These are phyloP conservation scores for Mycosphaerella arachidis DNA, from an alignment of 2,329 filamentous ascomycete species.

Conservation along the genomic window DNA sequence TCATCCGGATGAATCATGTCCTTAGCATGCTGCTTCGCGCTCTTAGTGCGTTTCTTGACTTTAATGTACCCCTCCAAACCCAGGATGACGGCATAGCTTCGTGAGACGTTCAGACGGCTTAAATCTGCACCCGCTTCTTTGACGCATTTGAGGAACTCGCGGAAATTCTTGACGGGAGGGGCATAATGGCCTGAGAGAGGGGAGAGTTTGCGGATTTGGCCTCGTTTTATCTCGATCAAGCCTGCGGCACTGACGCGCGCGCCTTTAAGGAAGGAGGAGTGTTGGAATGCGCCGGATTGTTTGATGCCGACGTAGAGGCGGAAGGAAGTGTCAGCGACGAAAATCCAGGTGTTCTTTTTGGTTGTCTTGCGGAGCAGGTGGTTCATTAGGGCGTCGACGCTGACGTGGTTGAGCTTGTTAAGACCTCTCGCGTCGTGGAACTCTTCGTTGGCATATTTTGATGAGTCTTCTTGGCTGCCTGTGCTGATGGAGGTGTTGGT, in stretches of 20 bases:
- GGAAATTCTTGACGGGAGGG: slow-evolving; percentile 76
- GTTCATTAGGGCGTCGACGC: slow-evolving; percentile 69
- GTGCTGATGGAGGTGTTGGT: slow-evolving; percentile 39
- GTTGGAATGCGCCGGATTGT: slow-evolving; percentile 80
- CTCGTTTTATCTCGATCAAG: slow-evolving; percentile 77
- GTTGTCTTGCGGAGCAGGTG: slow-evolving; percentile 73
- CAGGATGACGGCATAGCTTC: slow-evolving; percentile 75
- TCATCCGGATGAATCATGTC: slow-evolving; percentile 60
- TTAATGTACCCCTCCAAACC: slow-evolving; percentile 77
- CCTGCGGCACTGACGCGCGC: slow-evolving; percentile 77
- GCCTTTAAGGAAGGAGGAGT: slow-evolving; percentile 83
- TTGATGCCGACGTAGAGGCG: slow-evolving; percentile 88
- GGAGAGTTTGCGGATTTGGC: slow-evolving; percentile 67
- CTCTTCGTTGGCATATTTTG: slow-evolving; percentile 62
- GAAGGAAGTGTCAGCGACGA: slow-evolving; percentile 80
- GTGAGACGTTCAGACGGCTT: slow-evolving; percentile 70
- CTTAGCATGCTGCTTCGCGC: slow-evolving; percentile 50
- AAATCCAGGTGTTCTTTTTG: slow-evolving; percentile 89
- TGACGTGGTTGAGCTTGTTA: slow-evolving; percentile 62
- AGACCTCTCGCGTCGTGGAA: slow-evolving; percentile 58
- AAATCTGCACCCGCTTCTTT: slow-evolving; percentile 73
- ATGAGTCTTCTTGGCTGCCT: slow-evolving; percentile 56
- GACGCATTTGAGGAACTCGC: slow-evolving; percentile 70
- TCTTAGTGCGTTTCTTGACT: slow-evolving; percentile 61
- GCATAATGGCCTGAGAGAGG: slow-evolving; percentile 73